A percentile compares a stretch with the other conserved stretches of the same genome.
phyloP scores from a whole-genome alignment of 345 rosid genomes.

The Pistacia integerrima region DNA sequence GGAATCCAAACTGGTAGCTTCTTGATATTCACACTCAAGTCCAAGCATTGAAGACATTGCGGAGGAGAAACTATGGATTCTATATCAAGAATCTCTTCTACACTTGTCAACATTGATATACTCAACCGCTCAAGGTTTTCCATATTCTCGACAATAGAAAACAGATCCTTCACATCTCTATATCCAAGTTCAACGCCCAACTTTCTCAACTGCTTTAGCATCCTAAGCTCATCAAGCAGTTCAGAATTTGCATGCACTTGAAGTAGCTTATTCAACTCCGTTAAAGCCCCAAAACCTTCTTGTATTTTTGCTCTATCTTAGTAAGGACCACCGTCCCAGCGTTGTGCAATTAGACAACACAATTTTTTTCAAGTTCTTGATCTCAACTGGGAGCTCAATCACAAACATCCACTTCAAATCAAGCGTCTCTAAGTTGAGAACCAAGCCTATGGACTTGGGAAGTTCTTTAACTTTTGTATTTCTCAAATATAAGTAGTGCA shows the following conservation, averaged over 20 bases:
- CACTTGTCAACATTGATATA: neutral
- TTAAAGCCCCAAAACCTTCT: too few species aligned
- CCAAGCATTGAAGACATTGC: neutral
- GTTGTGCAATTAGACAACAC: neutral
- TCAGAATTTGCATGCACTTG: neutral
- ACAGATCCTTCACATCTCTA: constrained; percentile 1
- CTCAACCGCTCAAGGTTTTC: constrained; percentile 1
- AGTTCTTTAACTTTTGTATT: neutral
- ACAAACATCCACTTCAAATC: neutral
- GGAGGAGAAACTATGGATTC: constrained; percentile 7
- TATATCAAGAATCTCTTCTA: constrained; percentile 7
- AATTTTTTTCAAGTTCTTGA: constrained; percentile 3
- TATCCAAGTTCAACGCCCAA: constrained; percentile 5
- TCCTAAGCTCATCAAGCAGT: neutral
- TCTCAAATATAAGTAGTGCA: neutral
- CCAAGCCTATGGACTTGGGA: constrained; percentile 14
- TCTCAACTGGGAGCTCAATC: neutral
- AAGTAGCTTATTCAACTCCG: neutral
- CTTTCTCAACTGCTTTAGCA: constrained; percentile 12
- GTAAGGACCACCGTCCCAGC: too few species aligned
- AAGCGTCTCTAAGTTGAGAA: constrained; percentile 1
- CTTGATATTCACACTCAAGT: too few species aligned
- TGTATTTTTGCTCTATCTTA: too few species aligned
- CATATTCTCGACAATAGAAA: neutral
- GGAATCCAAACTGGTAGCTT: constrained; percentile 4